Evolutionary conservation across 2,329 filamentous ascomycete species (phyloP).

Genomic region (Arachnomyces sp.): DNA sequence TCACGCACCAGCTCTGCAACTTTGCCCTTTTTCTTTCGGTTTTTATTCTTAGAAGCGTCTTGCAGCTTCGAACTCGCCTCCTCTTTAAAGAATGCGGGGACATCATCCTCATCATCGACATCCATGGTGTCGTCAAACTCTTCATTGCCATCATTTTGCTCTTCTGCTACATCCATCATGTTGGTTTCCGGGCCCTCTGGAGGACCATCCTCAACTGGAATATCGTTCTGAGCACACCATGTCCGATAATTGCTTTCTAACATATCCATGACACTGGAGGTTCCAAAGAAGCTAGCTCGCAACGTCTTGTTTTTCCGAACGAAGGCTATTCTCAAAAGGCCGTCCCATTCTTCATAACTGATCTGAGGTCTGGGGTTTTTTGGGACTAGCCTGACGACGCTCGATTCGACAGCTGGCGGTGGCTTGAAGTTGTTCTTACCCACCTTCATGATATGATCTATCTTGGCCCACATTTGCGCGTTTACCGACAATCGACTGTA

Average conservation of each 20-base stretch:
- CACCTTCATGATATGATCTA: conserved; percentile 75
- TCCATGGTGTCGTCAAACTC: conserved; percentile 47
- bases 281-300: conserved; percentile 71
- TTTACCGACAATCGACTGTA: conserved; percentile 91
- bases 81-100: conserved; percentile 80
- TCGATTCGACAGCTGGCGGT: conserved; percentile 84
- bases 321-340: conserved; percentile 74
- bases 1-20: conserved; percentile 73
- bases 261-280: conserved; percentile 71
- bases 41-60: conserved; percentile 45
- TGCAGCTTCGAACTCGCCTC: conserved; percentile 27
- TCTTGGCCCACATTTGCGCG: conserved; percentile 81
- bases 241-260: conserved; percentile 83
- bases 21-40: conserved; percentile 66
- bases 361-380: conserved; percentile 81
- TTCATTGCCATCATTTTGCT: conserved; percentile 33
- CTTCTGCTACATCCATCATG: conserved; percentile 28
- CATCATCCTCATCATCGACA: conserved; percentile 53
- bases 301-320: conserved; percentile 87
- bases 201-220: conserved; percentile 64
- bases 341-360: conserved; percentile 92
- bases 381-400: conserved; percentile 81
- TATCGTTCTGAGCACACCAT: conserved; percentile 81
- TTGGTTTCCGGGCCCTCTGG: conserved; percentile 25
- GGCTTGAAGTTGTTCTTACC: conserved; percentile 95